Evolutionary conservation across 148 eudicot genomes (phyloP), one percentile per base, ranked within the genome.

Genomic region (Vaccinium myrtillus): DNA sequence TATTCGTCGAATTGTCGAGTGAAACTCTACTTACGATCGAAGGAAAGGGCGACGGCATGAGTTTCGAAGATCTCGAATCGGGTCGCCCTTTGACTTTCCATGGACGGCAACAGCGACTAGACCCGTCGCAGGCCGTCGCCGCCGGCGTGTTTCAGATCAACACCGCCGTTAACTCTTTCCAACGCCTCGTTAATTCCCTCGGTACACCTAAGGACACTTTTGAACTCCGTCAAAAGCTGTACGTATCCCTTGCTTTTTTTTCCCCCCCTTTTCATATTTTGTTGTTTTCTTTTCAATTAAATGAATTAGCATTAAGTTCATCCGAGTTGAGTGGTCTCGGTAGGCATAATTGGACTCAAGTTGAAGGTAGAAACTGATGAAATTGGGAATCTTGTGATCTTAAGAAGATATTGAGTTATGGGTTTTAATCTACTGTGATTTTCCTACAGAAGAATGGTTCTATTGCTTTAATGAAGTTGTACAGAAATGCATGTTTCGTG

Each of bases 171-270:
- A 83, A 92, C 21, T 61, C 89, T 15, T 93, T 88, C 84, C 89
- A 85, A 21, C 90, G 94, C 82, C 89, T 92, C 5, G 92, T 91
- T 25, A 90, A 90, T 73, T 80, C 90, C 73, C 90, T 93, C 11
- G 96, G 93, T 10, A 91, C 96, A 32, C 90, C 94, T 70, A 92
- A 87, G 69, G 96, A 93, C 87, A 90, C 96, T 14, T 87, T 83
- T n/a, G 85, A 90, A 32, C 92, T 91, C 83, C 93, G 96, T 51
- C 87, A 89, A 30, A 89, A 87, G 43, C 78, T 92, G 96, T 92
- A 23, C 85, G 92, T 87, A 30, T 46, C 30, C 18, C 23, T 70
- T 39, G 25, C 15, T 49, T 10, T 63, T 0, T 54, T 23, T 10
- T 59, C 4, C 30, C 61, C 78, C 18, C 58, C 30, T 14, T 43